Evolutionary conservation across 495 filamentous ascomycete genomes (phyloP), one percentile per base, ranked within the genome.

Genomic region (Barbatosphaeria neglecta): DNA sequence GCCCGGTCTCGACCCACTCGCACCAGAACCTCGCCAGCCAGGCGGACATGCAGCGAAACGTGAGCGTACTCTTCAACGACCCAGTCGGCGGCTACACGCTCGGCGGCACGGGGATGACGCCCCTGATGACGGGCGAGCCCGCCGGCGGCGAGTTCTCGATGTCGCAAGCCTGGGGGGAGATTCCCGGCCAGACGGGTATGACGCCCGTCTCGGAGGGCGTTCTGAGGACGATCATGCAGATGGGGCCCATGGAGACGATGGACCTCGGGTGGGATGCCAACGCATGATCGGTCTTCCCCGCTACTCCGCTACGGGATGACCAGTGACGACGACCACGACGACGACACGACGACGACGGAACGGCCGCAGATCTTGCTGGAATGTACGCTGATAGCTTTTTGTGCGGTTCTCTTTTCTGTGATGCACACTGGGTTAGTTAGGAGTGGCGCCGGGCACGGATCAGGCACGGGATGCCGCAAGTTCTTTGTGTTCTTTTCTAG

Each of bases 171-270:
- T 74, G 66, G 71, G 49, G 55, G 24, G 52, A 61, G 22, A 57
- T 60, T 23, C 48, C 54, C 1, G 59, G 48, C 24, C 62, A 66
- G 43, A 52, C 47, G 27, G 70, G 62, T 7, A 69, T 76, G 65
- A 74, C 70, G 17, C 72, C 73, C 22, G 64, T 69, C 2, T 63
- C 64, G 4, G 67, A 76, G 20, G 69, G 72, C 0, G 61, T 77
- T 16, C 59, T 76, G 15, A 64, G 67, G 44, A 62, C 68, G n/a
- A 59, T 77, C 13, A 66, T 76, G 56, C 56, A 63, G 11, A 66
- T 72, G 60, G 55, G 50, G 25, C 53, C 61, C 7, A 68, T 74
- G 58, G 70, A 74, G 17, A 57, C 53, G 33, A 62, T 74, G 57
- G 67, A 68, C 25, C 49, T 62, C 46, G 47, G 49, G 31, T 62